Conservation (phyloP, 1,139 yeast species). For the Pichia sp. region DNA sequence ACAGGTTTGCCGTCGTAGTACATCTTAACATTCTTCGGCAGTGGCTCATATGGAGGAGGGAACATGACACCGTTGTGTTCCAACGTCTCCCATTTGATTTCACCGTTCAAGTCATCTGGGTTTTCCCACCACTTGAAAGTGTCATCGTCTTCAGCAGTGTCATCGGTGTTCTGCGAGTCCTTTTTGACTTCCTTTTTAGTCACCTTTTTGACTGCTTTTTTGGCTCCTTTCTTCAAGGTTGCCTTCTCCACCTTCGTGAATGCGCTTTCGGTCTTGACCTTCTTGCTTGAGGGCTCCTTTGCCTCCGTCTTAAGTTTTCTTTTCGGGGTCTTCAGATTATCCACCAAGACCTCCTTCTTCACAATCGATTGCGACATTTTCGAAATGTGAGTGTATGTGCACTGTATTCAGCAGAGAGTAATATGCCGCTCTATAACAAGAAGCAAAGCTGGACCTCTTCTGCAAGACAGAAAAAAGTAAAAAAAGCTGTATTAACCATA, state of each 20-base stretch:
- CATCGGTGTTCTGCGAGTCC: neutral
- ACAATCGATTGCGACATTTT: neutral
- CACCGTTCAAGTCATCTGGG: slow-evolving; percentile 64
- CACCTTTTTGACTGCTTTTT: slow-evolving; percentile 1
- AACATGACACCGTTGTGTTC: slow-evolving; percentile 89
- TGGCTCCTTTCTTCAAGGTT: neutral
- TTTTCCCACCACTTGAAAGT: slow-evolving; percentile 86
- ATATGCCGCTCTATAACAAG: neutral
- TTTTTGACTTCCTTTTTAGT: slow-evolving; percentile 3
- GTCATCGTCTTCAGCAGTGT: slow-evolving; percentile 43
- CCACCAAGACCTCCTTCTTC: neutral
- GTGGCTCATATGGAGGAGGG: slow-evolving; percentile 86
- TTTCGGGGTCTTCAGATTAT: neutral
- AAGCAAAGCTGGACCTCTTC: neutral
- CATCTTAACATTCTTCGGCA: slow-evolving; percentile 75
- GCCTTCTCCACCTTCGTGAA: neutral
- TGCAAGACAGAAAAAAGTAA: neutral
- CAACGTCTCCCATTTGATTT: slow-evolving; percentile 78
- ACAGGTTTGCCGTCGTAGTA: slow-evolving; percentile 75
- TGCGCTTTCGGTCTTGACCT: neutral
- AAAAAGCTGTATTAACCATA: neutral
- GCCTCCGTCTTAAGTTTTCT: neutral
- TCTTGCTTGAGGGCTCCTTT: neutral
- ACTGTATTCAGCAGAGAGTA: neutral
- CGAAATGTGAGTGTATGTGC: neutral